A percentile compares a stretch with the other conserved stretches of the same genome.
Conservation (phyloP, 2,329 filamentous ascomycete genomes). For the Metarhizium robertsii region DNA sequence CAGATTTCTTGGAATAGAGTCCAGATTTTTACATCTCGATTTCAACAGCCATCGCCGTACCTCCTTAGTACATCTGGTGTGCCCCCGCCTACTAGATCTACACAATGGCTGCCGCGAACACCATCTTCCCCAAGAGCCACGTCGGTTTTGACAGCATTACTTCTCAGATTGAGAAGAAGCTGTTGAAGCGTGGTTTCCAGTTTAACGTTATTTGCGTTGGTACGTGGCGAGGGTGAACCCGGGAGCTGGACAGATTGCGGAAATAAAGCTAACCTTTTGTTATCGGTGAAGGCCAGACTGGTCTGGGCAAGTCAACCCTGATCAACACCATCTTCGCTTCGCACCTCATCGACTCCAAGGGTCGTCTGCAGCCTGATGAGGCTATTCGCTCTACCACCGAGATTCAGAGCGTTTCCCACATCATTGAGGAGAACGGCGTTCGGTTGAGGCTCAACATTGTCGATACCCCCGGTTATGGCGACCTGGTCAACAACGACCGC, state of each 20-base stretch:
- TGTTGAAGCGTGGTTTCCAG: constrained; percentile 98
- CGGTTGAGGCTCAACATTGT: constrained; percentile 97
- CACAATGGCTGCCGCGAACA: constrained; percentile 58
- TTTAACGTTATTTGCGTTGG: constrained; percentile 99
- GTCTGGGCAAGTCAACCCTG: constrained; percentile 95
- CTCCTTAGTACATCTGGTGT: not conserved
- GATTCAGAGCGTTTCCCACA: constrained; percentile 95
- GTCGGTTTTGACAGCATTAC: constrained; percentile 99
- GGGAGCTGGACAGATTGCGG: not conserved
- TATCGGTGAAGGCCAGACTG: constrained; percentile 70
- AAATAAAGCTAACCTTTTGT: constrained; percentile 8
- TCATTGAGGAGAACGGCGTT: constrained; percentile 99
- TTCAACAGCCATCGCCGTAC: constrained; percentile 14
- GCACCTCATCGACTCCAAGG: constrained; percentile 98
- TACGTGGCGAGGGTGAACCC: constrained; percentile 41
- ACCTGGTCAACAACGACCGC: constrained; percentile 99
- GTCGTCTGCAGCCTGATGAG: constrained; percentile 85
- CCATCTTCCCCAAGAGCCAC: constrained; percentile 88
- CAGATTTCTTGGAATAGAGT: constrained; percentile 27
- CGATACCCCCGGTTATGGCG: constrained; percentile 95
- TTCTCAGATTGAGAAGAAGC: constrained; percentile 98
- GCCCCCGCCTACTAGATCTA: constrained; percentile 33
- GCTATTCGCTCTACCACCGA: constrained; percentile 91
- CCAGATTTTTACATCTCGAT: constrained; percentile 13
- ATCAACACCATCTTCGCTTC: constrained; percentile 99